These are phyloP conservation scores for Ambrosiella beaveri DNA, from an alignment of 2,329 filamentous ascomycete species.

Conservation along the genomic window DNA sequence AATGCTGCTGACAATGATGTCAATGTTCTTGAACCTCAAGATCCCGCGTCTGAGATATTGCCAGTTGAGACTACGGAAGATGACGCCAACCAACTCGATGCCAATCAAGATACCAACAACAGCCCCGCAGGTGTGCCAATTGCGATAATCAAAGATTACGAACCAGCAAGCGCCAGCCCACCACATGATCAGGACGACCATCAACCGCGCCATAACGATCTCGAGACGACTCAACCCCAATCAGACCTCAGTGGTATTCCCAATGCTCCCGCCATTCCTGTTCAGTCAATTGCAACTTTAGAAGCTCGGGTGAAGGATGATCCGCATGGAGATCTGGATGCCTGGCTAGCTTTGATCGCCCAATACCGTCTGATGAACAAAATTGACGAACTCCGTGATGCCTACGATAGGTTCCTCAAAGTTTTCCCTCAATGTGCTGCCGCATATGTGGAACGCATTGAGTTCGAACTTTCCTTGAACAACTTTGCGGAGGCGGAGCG, in stretches of 20 bases:
- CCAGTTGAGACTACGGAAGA: background rate
- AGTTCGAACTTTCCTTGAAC: conserved; percentile 77
- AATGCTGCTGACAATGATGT: conserved; percentile 15
- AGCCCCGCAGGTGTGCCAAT: background rate
- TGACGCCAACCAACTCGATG: background rate
- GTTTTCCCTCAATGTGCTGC: conserved; percentile 82
- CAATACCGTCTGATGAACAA: conserved; percentile 71
- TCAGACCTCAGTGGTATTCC: conserved; percentile 1
- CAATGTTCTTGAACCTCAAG: conserved; percentile 4
- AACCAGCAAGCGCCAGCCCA: background rate
- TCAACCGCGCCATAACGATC: background rate
- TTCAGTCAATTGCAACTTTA: conserved; percentile 48
- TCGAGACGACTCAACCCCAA: background rate
- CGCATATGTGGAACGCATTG: conserved; percentile 74
- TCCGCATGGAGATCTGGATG: conserved; percentile 77
- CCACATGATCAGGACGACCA: background rate
- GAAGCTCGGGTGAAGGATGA: conserved; percentile 88
- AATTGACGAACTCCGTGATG: conserved; percentile 59
- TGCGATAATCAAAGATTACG: conserved; percentile 4
- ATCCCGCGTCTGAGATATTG: background rate
- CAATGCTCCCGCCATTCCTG: conserved; percentile 3
- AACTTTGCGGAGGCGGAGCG: conserved; percentile 65
- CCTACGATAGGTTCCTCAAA: conserved; percentile 74
- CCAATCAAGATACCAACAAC: background rate
- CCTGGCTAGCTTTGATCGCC: conserved; percentile 74